phyloP scores from a whole-genome alignment of 164 flowering plant species.

The Aristolochia fimbriata region DNA sequence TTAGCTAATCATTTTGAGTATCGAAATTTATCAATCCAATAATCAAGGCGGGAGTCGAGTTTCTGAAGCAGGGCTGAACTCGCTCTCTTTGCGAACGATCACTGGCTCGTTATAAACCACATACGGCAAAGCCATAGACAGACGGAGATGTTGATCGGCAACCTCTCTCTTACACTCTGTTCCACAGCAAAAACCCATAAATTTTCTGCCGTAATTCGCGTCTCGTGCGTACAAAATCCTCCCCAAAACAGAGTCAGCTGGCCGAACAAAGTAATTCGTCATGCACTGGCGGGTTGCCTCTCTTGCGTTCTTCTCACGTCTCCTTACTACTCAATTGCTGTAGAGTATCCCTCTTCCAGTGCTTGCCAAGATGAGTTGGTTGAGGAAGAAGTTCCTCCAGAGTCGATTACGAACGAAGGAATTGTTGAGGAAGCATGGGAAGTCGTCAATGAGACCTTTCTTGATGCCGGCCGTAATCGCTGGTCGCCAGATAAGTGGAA shows the following conservation, averaged over 20 bases:
- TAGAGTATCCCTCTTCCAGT: constrained; percentile 10
- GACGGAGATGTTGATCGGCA: too few relatives aligned
- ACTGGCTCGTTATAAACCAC: too few relatives aligned
- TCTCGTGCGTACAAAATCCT: neutral
- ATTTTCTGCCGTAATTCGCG: neutral
- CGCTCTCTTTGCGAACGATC: too few relatives aligned
- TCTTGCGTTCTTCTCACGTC: constrained; percentile 33
- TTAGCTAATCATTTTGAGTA: too few relatives aligned
- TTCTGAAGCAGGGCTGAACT: too few relatives aligned
- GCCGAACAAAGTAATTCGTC: constrained; percentile 19
- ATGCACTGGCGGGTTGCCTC: constrained; percentile 33
- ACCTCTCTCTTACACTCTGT: too few relatives aligned
- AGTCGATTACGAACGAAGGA: constrained; percentile 42
- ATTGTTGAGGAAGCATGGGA: constrained; percentile 94
- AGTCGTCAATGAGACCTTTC: constrained; percentile 73
- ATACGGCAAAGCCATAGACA: too few relatives aligned
- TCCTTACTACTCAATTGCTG: constrained; percentile 24
- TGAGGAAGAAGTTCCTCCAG: constrained; percentile 16
- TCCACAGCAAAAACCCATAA: neutral
- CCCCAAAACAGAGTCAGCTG: constrained; percentile 3
- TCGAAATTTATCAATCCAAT: too few relatives aligned
- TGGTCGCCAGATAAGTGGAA: constrained; percentile 82
- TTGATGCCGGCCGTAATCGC: constrained; percentile 40
- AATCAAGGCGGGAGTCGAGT: too few relatives aligned
- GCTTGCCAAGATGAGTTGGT: constrained; percentile 25